A percentile compares a stretch with the other conserved stretches of the same genome.
phyloP scores from a whole-genome alignment of 2,329 filamentous ascomycete species.

The Celoporthe dispersa region DNA sequence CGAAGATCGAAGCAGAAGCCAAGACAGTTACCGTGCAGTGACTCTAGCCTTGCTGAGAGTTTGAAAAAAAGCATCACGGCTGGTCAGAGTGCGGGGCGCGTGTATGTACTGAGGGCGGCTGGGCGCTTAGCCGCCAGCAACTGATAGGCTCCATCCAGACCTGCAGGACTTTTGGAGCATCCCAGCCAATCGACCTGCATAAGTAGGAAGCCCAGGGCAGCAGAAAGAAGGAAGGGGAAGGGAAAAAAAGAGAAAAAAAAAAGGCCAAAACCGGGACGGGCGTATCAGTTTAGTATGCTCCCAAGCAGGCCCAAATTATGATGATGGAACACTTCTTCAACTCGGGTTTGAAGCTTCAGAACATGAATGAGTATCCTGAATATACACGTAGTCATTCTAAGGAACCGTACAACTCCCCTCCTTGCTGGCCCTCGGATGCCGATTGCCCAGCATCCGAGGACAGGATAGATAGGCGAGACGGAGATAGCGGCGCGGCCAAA shows the following conservation, averaged over 20 bases:
- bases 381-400: not conserved
- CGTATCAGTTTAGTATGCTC: not conserved
- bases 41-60: constrained; percentile 6
- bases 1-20: not conserved
- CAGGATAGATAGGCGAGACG: not conserved
- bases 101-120: constrained; percentile 23
- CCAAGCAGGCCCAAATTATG: not conserved
- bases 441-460: not conserved
- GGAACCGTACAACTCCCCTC: not conserved
- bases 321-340: not conserved
- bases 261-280: not conserved
- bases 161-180: not conserved
- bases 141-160: constrained; percentile 24
- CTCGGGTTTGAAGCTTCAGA: not conserved
- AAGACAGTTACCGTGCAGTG: not conserved
- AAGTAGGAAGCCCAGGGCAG: not conserved
- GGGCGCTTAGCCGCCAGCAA: constrained; percentile 11
- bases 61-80: constrained; percentile 11
- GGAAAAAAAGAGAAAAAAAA: too few relatives aligned
- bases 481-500: not conserved
- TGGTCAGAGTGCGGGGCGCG: constrained; percentile 22
- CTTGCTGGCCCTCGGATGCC: not conserved
- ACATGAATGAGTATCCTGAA: not conserved
- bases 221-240: not conserved
- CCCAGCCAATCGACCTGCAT: constrained; percentile 13